phyloP scores from a whole-genome alignment of 768 basidiomycete species.

The Lentinula raphanica region DNA sequence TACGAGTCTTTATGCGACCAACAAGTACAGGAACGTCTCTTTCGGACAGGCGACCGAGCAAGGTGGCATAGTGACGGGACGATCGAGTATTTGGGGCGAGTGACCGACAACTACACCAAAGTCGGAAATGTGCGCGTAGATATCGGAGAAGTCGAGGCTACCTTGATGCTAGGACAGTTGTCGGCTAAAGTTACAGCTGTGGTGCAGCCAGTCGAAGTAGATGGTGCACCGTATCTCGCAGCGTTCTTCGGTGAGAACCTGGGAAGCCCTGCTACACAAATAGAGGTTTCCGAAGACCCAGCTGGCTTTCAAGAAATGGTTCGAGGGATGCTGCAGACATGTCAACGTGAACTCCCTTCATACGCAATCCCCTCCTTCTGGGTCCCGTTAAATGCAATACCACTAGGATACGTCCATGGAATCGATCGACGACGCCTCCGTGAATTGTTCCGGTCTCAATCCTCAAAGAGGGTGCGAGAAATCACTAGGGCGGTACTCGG shows the following conservation, averaged over 20 bases:
- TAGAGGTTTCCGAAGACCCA: not conserved
- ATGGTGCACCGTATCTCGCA: not conserved
- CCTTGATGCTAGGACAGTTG: not conserved
- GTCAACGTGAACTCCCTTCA: not conserved
- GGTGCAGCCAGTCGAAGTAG: not conserved
- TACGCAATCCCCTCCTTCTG: not conserved
- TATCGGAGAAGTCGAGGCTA: slow-evolving; percentile 24
- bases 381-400: not conserved
- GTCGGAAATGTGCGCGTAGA: slow-evolving; percentile 28
- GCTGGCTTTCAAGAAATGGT: not conserved
- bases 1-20: slow-evolving; percentile 20
- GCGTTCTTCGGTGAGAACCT: not conserved
- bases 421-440: not conserved
- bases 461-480: not conserved
- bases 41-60: slow-evolving; percentile 26
- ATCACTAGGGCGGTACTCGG: not conserved
- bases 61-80: slow-evolving; percentile 23
- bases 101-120: slow-evolving; percentile 27
- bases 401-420: not conserved
- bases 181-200: not conserved
- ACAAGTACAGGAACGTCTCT: slow-evolving; percentile 19
- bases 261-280: not conserved
- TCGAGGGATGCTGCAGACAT: not conserved
- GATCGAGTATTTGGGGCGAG: slow-evolving; percentile 25
- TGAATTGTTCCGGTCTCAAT: not conserved